Percentiles rank a stretch among this genome's conserved stretches.
These are phyloP conservation scores for Boletus subparvulus DNA, from an alignment of 768 basidiomycete species.

Conservation along the genomic window DNA sequence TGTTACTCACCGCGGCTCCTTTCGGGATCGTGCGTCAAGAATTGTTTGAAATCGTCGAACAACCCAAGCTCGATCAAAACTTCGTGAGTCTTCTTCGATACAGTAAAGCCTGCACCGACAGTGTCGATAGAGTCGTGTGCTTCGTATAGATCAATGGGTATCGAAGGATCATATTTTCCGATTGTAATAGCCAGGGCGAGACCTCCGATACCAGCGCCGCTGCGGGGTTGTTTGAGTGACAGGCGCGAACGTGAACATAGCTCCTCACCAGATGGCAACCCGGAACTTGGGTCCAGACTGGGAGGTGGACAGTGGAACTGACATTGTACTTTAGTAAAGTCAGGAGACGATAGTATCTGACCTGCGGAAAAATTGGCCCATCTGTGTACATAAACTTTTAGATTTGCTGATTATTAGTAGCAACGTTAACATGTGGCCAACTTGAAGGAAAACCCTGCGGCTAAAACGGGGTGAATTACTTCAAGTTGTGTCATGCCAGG, in stretches of 20 bases:
- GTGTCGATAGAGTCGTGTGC: constrained; percentile 40
- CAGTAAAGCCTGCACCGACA: constrained; percentile 43
- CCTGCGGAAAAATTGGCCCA: not conserved
- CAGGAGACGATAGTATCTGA: not conserved
- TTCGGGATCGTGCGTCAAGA: constrained; percentile 12
- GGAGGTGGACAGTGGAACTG: not conserved
- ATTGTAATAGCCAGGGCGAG: constrained; percentile 42
- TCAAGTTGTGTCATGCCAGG: not conserved
- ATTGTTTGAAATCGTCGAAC: constrained; percentile 31
- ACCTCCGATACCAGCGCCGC: constrained; percentile 46
- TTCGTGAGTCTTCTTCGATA: constrained; percentile 48
- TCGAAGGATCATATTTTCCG: constrained; percentile 29
- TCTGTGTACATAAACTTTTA: too few relatives aligned
- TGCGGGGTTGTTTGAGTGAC: constrained; percentile 1
- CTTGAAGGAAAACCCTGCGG: not conserved
- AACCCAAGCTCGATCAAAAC: constrained; percentile 46
- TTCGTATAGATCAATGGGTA: constrained; percentile 49
- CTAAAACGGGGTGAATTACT: not conserved
- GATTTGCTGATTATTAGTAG: too few relatives aligned
- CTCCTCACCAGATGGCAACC: constrained; percentile 23
- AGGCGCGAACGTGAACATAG: not conserved
- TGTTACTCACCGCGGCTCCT: constrained; percentile 11
- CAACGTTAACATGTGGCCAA: not conserved
- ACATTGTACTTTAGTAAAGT: not conserved
- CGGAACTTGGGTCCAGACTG: constrained; percentile 11